phyloP scores from a whole-genome alignment of 2,329 filamentous ascomycete genomes.

The Microsporum ferrugineum region DNA sequence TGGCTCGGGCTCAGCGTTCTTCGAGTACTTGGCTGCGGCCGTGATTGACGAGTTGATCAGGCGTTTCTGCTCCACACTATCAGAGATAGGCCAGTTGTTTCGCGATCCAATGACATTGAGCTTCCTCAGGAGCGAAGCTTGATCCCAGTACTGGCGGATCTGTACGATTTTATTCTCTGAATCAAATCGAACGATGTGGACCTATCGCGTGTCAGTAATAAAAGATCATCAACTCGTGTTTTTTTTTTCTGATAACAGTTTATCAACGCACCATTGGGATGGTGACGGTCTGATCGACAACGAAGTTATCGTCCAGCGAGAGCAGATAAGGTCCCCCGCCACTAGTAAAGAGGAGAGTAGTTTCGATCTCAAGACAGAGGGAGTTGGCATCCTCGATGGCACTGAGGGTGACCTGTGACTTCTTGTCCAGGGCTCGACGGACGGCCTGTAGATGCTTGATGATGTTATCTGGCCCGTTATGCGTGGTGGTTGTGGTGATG shows the following conservation, averaged over 20 bases:
- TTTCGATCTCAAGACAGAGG: constrained; percentile 68
- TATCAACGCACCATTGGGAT: constrained; percentile 61
- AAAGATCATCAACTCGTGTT: neutral
- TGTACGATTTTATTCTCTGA: constrained; percentile 64
- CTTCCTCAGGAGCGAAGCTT: constrained; percentile 82
- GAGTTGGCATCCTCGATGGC: constrained; percentile 59
- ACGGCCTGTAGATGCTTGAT: constrained; percentile 67
- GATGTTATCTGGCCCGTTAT: constrained; percentile 62
- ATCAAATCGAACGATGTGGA: constrained; percentile 82
- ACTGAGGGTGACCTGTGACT: constrained; percentile 64
- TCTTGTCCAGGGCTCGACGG: constrained; percentile 67
- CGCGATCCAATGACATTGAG: constrained; percentile 85
- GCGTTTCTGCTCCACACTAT: constrained; percentile 70
- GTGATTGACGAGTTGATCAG: constrained; percentile 51
- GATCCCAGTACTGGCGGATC: constrained; percentile 89
- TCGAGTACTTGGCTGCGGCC: constrained; percentile 1
- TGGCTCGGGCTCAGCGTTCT: constrained; percentile 8
- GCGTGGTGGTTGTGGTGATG: constrained; percentile 71
- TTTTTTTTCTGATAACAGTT: neutral
- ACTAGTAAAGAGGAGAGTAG: constrained; percentile 66
- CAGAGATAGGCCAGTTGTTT: constrained; percentile 89
- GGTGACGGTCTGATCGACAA: constrained; percentile 67
- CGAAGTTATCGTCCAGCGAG: constrained; percentile 84
- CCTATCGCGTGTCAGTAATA: constrained; percentile 37
- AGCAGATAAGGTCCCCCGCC: constrained; percentile 81